These are phyloP conservation scores for Babesia bovis DNA, from an alignment of 169 alveolate genomes.

Conservation along the genomic window DNA sequence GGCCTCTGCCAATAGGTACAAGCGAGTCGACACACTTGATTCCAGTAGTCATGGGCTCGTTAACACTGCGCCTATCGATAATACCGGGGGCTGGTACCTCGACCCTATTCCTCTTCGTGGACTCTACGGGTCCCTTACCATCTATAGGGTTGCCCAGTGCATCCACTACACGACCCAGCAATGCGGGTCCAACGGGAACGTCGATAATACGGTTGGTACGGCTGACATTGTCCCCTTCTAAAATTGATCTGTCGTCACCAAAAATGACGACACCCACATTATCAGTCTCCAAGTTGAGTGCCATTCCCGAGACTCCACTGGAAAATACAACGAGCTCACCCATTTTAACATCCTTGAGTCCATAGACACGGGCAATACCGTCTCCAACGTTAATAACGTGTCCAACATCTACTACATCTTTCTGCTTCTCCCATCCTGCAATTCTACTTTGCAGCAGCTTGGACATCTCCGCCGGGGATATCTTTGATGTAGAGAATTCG, in stretches of 20 bases:
- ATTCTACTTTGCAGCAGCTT: conserved; percentile 78
- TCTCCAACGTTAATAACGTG: conserved; percentile 95
- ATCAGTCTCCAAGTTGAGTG: conserved; percentile 95
- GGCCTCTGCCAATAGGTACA: conserved; percentile 98
- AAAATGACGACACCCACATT: conserved; percentile 96
- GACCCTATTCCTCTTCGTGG: conserved; percentile 88
- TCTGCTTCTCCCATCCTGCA: conserved; percentile 80
- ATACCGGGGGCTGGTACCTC: conserved; percentile 98
- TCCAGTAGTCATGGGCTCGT: conserved; percentile 97
- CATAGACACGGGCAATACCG: conserved; percentile 96
- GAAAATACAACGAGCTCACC: conserved; percentile 96
- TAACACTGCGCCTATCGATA: conserved; percentile 94
- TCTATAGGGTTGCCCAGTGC: conserved; percentile 97
- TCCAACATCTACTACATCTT: conserved; percentile 91
- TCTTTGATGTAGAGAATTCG: conserved; percentile 68
- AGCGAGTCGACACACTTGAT: conserved; percentile 95
- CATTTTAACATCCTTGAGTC: conserved; percentile 92
- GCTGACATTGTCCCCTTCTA: conserved; percentile 93
- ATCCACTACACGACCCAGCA: conserved; percentile 97
- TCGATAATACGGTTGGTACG: conserved; percentile 95
- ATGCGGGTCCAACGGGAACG: conserved; percentile 94
- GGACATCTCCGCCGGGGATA: conserved; percentile 85
- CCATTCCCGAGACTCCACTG: conserved; percentile 91
- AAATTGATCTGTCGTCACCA: conserved; percentile 95
- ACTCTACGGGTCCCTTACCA: conserved; percentile 88